phyloP scores from a whole-genome alignment of 805 yeast genomes.

The Scheffersomyces ergatensis region DNA sequence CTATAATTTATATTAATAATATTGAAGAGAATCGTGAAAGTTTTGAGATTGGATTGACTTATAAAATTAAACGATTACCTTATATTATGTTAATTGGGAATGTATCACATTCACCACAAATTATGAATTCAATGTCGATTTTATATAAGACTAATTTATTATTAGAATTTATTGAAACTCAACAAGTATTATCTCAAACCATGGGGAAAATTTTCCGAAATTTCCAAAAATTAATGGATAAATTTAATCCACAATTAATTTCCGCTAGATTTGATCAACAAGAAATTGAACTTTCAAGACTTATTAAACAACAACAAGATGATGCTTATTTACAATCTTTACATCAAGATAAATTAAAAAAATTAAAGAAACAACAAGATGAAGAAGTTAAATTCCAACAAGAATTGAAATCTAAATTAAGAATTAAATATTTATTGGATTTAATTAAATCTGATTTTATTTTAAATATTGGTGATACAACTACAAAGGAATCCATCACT shows the following conservation, averaged over 20 bases:
- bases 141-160: slow-evolving; percentile 29
- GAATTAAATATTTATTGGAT: slow-evolving; percentile 5
- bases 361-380: slow-evolving; percentile 37
- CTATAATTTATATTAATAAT: slow-evolving; percentile 27
- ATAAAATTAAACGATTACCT: slow-evolving; percentile 28
- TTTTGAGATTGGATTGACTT: slow-evolving; percentile 32
- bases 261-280: slow-evolving; percentile 35
- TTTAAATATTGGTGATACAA: slow-evolving; percentile 7
- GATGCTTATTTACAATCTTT: slow-evolving; percentile 40
- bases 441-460: slow-evolving; percentile 9
- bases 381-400: slow-evolving; percentile 10
- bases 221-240: slow-evolving; percentile 21
- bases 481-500: slow-evolving; percentile 8
- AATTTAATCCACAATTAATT: slow-evolving; percentile 38
- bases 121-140: slow-evolving; percentile 39
- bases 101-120: slow-evolving; percentile 30
- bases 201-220: slow-evolving; percentile 22
- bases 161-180: slow-evolving; percentile 10
- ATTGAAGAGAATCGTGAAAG: slow-evolving; percentile 33
- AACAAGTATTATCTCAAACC: slow-evolving; percentile 17
- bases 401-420: slow-evolving; percentile 7
- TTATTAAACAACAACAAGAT: slow-evolving; percentile 41
- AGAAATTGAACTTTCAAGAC: slow-evolving; percentile 38
- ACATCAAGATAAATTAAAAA: slow-evolving; percentile 53
- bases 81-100: slow-evolving; percentile 38